phyloP scores from a whole-genome alignment of 192 early-diverging fungal genomes.

The Umbelopsis ramanniana region DNA sequence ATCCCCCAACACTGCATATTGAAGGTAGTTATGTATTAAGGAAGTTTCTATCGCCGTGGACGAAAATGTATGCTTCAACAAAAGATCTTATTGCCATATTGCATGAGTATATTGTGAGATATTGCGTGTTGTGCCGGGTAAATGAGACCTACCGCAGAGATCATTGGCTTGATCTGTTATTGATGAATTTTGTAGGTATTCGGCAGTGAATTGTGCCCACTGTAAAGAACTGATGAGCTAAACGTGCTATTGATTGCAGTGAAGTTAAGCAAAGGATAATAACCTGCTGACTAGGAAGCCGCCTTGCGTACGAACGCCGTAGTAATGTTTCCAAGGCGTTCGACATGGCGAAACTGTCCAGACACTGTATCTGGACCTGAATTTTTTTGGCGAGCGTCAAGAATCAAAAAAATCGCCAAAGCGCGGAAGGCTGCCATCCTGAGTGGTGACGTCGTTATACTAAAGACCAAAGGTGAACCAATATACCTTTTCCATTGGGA shows the following conservation, averaged over 20 bases:
- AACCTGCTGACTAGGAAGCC: conserved; percentile 7
- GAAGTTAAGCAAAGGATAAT: neutral
- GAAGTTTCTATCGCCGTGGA: conserved; percentile 14
- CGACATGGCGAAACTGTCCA: neutral
- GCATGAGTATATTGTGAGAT: neutral
- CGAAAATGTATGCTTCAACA: conserved; percentile 32
- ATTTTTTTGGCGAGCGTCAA: too few species aligned
- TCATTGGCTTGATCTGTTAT: neutral
- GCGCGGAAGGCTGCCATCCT: neutral
- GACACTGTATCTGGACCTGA: neutral
- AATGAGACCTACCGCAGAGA: conserved; percentile 3
- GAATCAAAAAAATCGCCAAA: neutral
- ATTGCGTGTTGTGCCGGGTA: neutral
- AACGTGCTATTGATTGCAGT: neutral
- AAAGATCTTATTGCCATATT: conserved; percentile 6
- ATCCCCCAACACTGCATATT: conserved; percentile 14
- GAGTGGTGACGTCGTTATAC: neutral
- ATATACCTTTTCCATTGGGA: too few species aligned
- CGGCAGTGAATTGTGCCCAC: neutral
- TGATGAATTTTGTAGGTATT: conserved; percentile 13
- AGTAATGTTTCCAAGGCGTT: conserved; percentile 13
- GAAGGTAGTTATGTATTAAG: conserved; percentile 38
- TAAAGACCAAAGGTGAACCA: too few species aligned
- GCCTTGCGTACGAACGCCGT: conserved; percentile 10
- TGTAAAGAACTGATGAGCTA: neutral